Evolutionary conservation across 768 basidiomycete species (phyloP).

Genomic region (Rhodotorula kratochvilovae): DNA sequence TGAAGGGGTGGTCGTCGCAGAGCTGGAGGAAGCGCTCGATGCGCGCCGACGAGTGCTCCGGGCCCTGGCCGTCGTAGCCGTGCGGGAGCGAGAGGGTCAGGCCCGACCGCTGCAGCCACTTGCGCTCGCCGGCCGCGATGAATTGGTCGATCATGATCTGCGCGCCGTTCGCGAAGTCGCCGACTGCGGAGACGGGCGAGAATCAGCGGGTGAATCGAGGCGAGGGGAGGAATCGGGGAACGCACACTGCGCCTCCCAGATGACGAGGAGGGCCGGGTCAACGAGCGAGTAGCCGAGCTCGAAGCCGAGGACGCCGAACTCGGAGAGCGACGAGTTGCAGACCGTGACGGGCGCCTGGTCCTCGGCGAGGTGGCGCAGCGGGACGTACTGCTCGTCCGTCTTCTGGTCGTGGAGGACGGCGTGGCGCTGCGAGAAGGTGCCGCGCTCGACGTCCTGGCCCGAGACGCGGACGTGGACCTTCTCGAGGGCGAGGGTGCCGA

Average conservation of each 20-base stretch:
- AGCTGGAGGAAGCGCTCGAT: slow-evolving; percentile 96
- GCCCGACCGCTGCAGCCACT: slow-evolving; percentile 93
- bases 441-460: slow-evolving; percentile 97
- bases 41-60: slow-evolving; percentile 93
- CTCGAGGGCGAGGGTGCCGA: slow-evolving; percentile 87
- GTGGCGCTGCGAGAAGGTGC: slow-evolving; percentile 97
- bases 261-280: slow-evolving; percentile 81
- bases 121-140: slow-evolving; percentile 92
- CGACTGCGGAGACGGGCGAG: slow-evolving; percentile 52
- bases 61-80: slow-evolving; percentile 97
- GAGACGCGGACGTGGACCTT: slow-evolving; percentile 90
- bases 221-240: neutral
- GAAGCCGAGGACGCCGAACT: slow-evolving; percentile 90
- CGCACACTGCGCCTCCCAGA: slow-evolving; percentile 91
- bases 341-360: slow-evolving; percentile 89
- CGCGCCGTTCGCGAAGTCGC: slow-evolving; percentile 96
- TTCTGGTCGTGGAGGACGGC: slow-evolving; percentile 93
- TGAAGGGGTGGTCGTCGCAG: slow-evolving; percentile 90
- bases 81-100: slow-evolving; percentile 67
- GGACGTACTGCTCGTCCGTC: slow-evolving; percentile 83
- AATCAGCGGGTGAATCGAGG: neutral
- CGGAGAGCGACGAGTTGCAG: slow-evolving; percentile 94
- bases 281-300: slow-evolving; percentile 98
- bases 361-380: slow-evolving; percentile 79
- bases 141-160: slow-evolving; percentile 99